Evolutionary conservation across 225 moss, liverwort and hornwort genomes (phyloP), one percentile per base, ranked within the genome.

Genomic region (Polytrichum commune): DNA sequence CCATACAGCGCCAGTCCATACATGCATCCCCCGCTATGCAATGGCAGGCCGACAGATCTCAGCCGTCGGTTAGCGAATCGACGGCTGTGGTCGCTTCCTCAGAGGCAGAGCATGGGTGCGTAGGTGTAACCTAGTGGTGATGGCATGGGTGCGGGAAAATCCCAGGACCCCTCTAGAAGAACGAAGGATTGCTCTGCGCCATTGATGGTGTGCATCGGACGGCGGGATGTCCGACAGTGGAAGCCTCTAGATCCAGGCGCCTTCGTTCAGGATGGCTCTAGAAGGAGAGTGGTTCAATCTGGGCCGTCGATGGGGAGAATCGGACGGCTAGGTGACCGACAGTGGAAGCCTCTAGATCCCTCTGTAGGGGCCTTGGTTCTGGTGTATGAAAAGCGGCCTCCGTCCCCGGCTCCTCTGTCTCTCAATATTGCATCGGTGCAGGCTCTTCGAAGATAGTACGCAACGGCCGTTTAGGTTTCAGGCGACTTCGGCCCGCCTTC

Each of bases 301-400:
- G 9, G 5, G 54, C 83, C 83, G 79, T 83, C 18, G 20, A n/a
- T 0, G 9, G 8, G 0, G 0, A 0, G 0, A 23, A 86, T 86
- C 86, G 63, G 58, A 80, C 82, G 86, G 82, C 18, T 20, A 0
- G 0, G 5, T 1, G 4, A 19, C 4, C 54, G 7, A 29, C 33
- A 8, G 26, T 53, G 2, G 75, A 72, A 80, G 64, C 32, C 26
- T 80, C 75, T 72, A 69, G 75, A 80, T 64, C 26, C 27, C 65
- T 68, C 75, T 3, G 0, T 0, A 1, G 18, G 1, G 23, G 72
- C 23, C 29, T 61, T 67, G 60, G 67, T 75, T 83, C 77, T 78
- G 86, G 82, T 82, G 82, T 80, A 65, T 81, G 80, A 86, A 77
- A 73, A 76, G 83, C 77, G 67, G 67, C 70, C 71, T 78, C 82